Evolutionary conservation across 768 basidiomycete genomes (phyloP), one percentile per base, ranked within the genome.

Genomic region (Russula earlei): DNA sequence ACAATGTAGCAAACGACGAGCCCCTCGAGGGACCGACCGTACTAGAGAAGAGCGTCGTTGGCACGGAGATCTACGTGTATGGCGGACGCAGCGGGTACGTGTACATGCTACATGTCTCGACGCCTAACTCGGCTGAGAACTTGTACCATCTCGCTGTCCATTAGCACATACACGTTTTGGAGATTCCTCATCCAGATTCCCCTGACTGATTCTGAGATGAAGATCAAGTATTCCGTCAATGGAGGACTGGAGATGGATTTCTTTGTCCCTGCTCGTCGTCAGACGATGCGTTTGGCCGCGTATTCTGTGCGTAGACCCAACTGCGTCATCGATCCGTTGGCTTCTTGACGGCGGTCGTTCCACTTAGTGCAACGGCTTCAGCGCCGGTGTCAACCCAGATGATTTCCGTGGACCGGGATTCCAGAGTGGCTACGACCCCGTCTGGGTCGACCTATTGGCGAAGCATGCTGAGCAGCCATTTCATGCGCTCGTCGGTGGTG

Each of bases 401-500:
- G 87, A 89, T 34, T 93, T 94, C 67, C 78, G 81, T 38, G 83
- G 85, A 3, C 86, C 87, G 9, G 87, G 88, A 0, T 94, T 83
- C 65, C 82, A 77, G 59, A 83, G 72, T 47, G 91, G 90, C 0
- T 91, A 87, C 63, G 93, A 94, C 67, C 91, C 91, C 7, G 81
- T 97, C 11, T 99, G 95, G 95, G 76, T 83, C 58, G 94, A 99
- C 70, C 71, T 99, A n/a, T 78, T 98, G 24, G 72, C 80, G 41
- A 84, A 87, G 64, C 96, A 98, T 63, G 75, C 78, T 2, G 78
- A 82, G 64, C 72, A 74, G 55, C 93, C 95, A 0, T 92, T 92
- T 67, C 95, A 99, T 65, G 81, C 76, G n/a, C 75, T 98, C 34
- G 84, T 96, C 6, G 95, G 95, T 17, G 95, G 95, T 19, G 92